Percentiles rank a stretch among this genome's conserved stretches.
Evolutionary conservation across 2,329 filamentous ascomycete genomes (phyloP).

Genomic region (Claviceps lovelessii): DNA sequence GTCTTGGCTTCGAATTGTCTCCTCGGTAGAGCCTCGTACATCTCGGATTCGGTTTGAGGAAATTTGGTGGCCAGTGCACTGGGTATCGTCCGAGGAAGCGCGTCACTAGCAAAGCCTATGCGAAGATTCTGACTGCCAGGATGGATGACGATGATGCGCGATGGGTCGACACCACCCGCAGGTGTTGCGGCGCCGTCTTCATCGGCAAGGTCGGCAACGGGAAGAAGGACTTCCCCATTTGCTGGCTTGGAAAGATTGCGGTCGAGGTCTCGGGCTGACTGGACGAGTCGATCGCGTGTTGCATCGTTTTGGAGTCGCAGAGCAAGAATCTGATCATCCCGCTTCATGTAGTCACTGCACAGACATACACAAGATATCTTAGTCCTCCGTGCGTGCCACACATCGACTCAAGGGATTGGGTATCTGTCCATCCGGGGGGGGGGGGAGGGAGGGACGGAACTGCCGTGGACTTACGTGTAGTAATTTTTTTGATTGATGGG

Average conservation of each 20-base stretch:
- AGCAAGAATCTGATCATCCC: conserved; percentile 89
- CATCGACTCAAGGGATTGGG: neutral
- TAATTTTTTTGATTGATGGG: conserved; percentile 99
- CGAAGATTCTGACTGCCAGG: conserved; percentile 89
- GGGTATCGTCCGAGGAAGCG: conserved; percentile 81
- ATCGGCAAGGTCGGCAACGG: conserved; percentile 43
- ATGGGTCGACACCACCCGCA: conserved; percentile 54
- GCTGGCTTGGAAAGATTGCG: conserved; percentile 65
- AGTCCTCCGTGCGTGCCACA: neutral
- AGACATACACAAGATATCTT: conserved; percentile 8
- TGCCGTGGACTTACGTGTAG: conserved; percentile 55
- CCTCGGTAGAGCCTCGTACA: conserved; percentile 63
- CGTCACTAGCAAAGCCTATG: conserved; percentile 91
- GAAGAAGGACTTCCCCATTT: conserved; percentile 48
- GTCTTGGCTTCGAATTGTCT: conserved; percentile 48
- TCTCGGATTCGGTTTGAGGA: conserved; percentile 67
- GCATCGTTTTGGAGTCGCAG: conserved; percentile 81
- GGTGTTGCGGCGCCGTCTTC: conserved; percentile 42
- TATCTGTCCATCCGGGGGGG: neutral
- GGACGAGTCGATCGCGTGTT: conserved; percentile 66
- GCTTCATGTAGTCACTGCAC: conserved; percentile 84
- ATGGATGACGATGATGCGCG: conserved; percentile 89
- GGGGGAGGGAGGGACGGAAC: no score
- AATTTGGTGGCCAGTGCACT: conserved; percentile 81
- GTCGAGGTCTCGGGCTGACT: conserved; percentile 76